Evolutionary conservation across 129 eudicot species (phyloP).

Genomic region (Helichrysum umbraculigerum): DNA sequence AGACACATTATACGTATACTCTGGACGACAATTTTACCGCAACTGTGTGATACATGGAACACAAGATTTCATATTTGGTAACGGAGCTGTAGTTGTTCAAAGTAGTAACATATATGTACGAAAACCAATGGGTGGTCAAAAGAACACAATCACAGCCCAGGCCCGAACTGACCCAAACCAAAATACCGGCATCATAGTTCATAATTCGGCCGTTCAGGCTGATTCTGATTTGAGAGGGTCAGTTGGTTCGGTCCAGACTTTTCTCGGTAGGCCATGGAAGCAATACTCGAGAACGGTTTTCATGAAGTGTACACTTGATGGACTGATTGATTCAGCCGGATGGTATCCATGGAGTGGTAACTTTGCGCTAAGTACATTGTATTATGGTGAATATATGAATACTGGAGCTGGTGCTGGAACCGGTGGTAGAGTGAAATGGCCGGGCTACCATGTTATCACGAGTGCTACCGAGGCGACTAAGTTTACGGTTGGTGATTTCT

Average conservation of each 20-base stretch:
- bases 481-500: conserved; percentile 60
- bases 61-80: conserved; percentile 58
- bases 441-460: conserved; percentile 58
- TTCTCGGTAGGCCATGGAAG: conserved; percentile 67
- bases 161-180: conserved; percentile 51
- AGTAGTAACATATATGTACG: conserved; percentile 50
- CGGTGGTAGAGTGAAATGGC: conserved; percentile 61
- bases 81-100: conserved; percentile 50
- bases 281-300: conserved; percentile 59
- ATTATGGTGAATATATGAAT: conserved; percentile 73
- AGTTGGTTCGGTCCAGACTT: conserved; percentile 35
- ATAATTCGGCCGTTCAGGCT: conserved; percentile 40
- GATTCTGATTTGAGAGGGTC: conserved; percentile 38
- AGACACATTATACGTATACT: conserved; percentile 61
- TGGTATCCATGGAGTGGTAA: conserved; percentile 63
- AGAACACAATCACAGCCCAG: conserved; percentile 66
- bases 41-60: conserved; percentile 63
- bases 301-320: conserved; percentile 44
- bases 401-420: conserved; percentile 61
- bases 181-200: conserved; percentile 64
- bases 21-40: conserved; percentile 62
- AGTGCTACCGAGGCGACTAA: conserved; percentile 46
- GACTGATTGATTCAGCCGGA: conserved; percentile 51
- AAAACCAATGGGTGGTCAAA: conserved; percentile 46
- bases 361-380: conserved; percentile 51